phyloP scores from a whole-genome alignment of 495 filamentous ascomycete species.

The Penicillium egyptiacum region DNA sequence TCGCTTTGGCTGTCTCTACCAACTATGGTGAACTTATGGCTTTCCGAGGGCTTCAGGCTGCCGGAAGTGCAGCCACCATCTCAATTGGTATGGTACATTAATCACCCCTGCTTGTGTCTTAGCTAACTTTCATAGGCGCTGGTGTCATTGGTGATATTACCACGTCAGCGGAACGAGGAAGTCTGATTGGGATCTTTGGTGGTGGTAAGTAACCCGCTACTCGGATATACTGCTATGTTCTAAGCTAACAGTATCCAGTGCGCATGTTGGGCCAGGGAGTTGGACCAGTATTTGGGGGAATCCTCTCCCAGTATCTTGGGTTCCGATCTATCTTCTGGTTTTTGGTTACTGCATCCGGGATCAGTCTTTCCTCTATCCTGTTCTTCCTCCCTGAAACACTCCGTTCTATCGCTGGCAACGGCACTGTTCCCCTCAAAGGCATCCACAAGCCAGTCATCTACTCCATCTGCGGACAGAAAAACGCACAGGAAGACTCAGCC shows the following conservation, averaged over 20 bases:
- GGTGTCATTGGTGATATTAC: slow-evolving; percentile 46
- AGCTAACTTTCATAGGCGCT: slow-evolving; percentile 24
- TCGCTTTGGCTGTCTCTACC: slow-evolving; percentile 62
- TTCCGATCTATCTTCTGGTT: slow-evolving; percentile 77
- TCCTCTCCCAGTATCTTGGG: slow-evolving; percentile 63
- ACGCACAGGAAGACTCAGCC: slow-evolving; percentile 19
- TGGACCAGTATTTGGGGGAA: slow-evolving; percentile 65
- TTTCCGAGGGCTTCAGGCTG: slow-evolving; percentile 63
- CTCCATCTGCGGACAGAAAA: slow-evolving; percentile 33
- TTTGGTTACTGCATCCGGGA: slow-evolving; percentile 55
- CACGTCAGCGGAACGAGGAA: slow-evolving; percentile 38
- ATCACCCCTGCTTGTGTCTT: not conserved
- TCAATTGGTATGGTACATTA: slow-evolving; percentile 35
- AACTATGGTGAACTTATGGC: slow-evolving; percentile 62
- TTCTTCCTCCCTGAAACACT: slow-evolving; percentile 69
- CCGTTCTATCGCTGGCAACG: slow-evolving; percentile 71
- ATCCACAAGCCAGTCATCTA: slow-evolving; percentile 42
- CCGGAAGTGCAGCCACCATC: slow-evolving; percentile 56
- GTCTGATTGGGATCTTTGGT: slow-evolving; percentile 42
- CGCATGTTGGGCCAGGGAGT: slow-evolving; percentile 55
- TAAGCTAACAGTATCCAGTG: slow-evolving; percentile 19
- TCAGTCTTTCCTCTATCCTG: slow-evolving; percentile 50
- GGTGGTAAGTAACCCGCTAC: slow-evolving; percentile 28
- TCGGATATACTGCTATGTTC: not conserved
- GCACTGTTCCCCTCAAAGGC: slow-evolving; percentile 43